These are phyloP conservation scores for Dactylellina haptotyla DNA, from an alignment of 2,329 filamentous ascomycete species.

Conservation along the genomic window DNA sequence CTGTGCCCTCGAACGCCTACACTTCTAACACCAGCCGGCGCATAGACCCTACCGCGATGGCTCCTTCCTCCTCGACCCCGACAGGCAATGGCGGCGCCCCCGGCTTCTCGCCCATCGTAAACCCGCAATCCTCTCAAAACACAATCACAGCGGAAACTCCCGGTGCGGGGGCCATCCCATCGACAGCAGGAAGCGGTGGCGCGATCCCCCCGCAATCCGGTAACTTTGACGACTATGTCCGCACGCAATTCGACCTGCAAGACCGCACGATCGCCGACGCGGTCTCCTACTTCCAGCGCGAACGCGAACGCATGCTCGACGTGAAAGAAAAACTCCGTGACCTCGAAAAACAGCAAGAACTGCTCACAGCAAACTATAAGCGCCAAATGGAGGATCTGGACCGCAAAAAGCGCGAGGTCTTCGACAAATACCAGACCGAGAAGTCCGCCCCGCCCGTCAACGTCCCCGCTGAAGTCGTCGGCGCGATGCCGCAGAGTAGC, in stretches of 20 bases:
- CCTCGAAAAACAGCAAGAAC: conserved; percentile 45
- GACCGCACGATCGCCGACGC: conserved; percentile 49
- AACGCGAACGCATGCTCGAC: conserved; percentile 43
- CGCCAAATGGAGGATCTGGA: conserved; percentile 51
- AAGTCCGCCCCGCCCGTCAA: conserved; percentile 38
- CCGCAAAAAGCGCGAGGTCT: conserved; percentile 40
- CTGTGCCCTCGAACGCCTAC: conserved; percentile 18
- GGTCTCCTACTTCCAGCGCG: conserved; percentile 41
- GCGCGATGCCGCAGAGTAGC: conserved; percentile 41
- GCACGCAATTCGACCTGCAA: conserved; percentile 49
- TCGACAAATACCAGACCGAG: conserved; percentile 42
- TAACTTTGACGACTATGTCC: conserved; percentile 53
- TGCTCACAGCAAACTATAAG: conserved; percentile 38
- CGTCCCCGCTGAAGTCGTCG: conserved; percentile 28
- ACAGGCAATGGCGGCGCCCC: conserved; percentile 18
- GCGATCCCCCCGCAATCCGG: background rate
- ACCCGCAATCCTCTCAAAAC: conserved; percentile 17
- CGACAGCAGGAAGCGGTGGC: background rate
- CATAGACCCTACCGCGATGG: conserved; percentile 37
- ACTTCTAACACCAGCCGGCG: conserved; percentile 46
- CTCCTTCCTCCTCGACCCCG: background rate
- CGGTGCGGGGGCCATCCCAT: background rate
- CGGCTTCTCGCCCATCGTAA: conserved; percentile 11
- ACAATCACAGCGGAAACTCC: conserved; percentile 27
- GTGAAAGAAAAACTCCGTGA: conserved; percentile 48